These are phyloP conservation scores for Oryza meridionalis DNA, from an alignment of 176 grass and related monocot species.

Conservation along the genomic window DNA sequence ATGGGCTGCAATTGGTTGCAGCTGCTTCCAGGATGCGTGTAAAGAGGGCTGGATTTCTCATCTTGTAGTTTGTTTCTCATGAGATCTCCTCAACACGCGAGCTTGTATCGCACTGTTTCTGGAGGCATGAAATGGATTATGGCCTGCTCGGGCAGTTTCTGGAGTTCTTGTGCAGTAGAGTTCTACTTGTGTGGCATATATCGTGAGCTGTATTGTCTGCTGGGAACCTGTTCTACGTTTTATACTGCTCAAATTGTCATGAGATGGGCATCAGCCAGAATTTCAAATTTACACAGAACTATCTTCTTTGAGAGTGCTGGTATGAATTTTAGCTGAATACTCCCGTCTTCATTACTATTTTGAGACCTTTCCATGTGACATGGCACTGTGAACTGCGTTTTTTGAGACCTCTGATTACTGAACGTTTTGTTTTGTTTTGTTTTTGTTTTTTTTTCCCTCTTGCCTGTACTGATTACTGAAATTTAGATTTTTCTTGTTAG, in stretches of 20 bases:
- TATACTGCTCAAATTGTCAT: not conserved
- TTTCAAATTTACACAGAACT: not conserved
- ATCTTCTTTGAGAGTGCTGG: not conserved
- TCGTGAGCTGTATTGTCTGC: not conserved
- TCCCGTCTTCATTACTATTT: not conserved
- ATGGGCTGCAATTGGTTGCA: slow-evolving; percentile 1
- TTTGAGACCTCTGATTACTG: not conserved
- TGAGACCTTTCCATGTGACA: not conserved
- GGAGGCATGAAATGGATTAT: not conserved
- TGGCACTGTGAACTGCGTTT: not conserved
- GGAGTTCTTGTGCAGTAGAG: not conserved
- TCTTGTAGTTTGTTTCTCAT: not conserved
- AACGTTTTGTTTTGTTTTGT: not conserved
- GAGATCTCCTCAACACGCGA: not conserved
- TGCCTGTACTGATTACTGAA: slow-evolving; percentile 1
- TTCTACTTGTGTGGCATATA: not conserved
- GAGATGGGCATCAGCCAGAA: not conserved
- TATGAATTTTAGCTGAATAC: slow-evolving; percentile 1
- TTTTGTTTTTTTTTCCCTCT: no score
- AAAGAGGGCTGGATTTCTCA: not conserved
- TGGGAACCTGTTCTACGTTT: not conserved
- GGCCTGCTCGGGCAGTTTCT: not conserved
- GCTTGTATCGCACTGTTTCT: not conserved
- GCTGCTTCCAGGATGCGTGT: not conserved
- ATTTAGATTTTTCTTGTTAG: not conserved